Base-by-base conservation (phyloP, 805 yeast species). In the Ogataea nitratoaversa region DNA sequence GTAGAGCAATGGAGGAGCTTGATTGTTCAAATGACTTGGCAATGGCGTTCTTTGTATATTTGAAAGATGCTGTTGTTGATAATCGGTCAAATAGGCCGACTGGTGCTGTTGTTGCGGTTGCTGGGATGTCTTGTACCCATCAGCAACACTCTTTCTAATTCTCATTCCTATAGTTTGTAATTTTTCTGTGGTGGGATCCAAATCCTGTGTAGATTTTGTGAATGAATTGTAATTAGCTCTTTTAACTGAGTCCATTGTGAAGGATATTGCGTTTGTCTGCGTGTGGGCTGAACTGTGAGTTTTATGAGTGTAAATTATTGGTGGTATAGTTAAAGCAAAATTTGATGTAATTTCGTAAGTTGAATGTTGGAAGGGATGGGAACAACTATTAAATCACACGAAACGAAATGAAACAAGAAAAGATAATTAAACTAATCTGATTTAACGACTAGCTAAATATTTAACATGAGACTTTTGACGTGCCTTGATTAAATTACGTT, bases 121-220 rank as follows among this genome's bases (percentile, higher is more conserved):
- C 30, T 39, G 47, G 28, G 17, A 14, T 29, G 18, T 17, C 4
- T 9, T 44, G 50, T 81, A 80, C 1, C 89, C 89, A 32, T 79
- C 79, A 25, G 75, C 68, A 3, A 83, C 77, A 2, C 83, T 70
- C 49, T 81, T 79, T 53, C 91, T 72, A 43, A 84, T 76, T 46
- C 87, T 70, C 87, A 81, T 82, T 0, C 88, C 89, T 5, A 82
- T 54, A 0, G 80, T 71, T 30, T 78, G 71, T 19, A 82, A 66
- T 19, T 66, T 59, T 32, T 59, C 67, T 12, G 59, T 54, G 30
- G 56, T 59, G 11, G 49, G 50, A 32, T 44, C 50, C 13, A 20
- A 22, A 17, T 32, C 12, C 19, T 27, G 32, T 12, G 30, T 20
- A 17, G 23, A 18, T 11, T 22, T 9, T 6, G 39, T 8, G 20